Conservation (phyloP, 805 yeast genomes). For the Barnettozyma californica region DNA sequence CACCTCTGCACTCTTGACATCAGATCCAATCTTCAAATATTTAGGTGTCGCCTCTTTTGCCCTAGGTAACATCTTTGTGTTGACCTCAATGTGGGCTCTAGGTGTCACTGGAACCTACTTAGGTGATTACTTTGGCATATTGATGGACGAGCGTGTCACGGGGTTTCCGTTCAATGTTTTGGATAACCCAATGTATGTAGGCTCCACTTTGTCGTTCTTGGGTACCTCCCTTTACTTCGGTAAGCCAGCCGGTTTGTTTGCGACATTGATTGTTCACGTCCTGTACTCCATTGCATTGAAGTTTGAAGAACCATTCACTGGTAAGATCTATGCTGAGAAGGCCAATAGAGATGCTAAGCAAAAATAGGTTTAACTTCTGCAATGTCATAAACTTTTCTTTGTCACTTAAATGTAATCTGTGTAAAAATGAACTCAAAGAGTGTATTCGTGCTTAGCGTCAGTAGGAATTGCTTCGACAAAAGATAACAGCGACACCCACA, state of each 20-base stretch:
- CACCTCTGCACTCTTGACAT: slow-evolving; percentile 46
- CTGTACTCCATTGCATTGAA: slow-evolving; percentile 81
- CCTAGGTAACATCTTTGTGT: slow-evolving; percentile 74
- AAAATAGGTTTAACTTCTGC: slow-evolving; percentile 3
- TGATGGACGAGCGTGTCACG: slow-evolving; percentile 85
- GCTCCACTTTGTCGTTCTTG: slow-evolving; percentile 82
- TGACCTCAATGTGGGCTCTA: slow-evolving; percentile 82
- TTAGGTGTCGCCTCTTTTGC: slow-evolving; percentile 53
- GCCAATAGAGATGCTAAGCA: slow-evolving; percentile 35
- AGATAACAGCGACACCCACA: no score
- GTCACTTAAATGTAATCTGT: background rate
- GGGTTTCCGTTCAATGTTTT: slow-evolving; percentile 89
- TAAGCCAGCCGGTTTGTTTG: slow-evolving; percentile 82
- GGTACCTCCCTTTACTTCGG: slow-evolving; percentile 87
- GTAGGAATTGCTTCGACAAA: no score
- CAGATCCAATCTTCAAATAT: slow-evolving; percentile 34
- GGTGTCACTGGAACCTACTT: slow-evolving; percentile 96
- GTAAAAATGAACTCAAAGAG: no score
- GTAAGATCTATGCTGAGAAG: slow-evolving; percentile 76
- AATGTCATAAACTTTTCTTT: background rate
- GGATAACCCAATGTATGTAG: slow-evolving; percentile 96
- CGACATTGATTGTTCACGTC: slow-evolving; percentile 64
- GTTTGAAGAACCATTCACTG: slow-evolving; percentile 97
- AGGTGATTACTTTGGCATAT: slow-evolving; percentile 95
- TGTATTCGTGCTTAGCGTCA: no score